Conservation (phyloP, 371 early-diverging fungal genomes). For the Nosema muscidifuracis region DNA sequence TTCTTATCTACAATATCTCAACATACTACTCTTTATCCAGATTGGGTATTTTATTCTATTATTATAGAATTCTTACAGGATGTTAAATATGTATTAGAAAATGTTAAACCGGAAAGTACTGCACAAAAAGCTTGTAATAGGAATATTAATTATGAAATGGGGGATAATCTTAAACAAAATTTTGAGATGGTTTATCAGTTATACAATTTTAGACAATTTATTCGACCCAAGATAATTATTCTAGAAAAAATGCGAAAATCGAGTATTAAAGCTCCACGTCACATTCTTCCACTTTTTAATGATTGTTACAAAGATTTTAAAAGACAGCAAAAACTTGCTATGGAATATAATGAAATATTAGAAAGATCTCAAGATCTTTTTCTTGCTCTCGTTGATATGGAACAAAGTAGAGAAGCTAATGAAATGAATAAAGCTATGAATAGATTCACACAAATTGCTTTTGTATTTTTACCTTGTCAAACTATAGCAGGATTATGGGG, state of each 20-base stretch:
- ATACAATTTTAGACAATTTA: constrained; percentile 33
- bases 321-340: constrained; percentile 28
- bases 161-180: constrained; percentile 41
- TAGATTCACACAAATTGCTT: constrained; percentile 49
- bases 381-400: constrained; percentile 56
- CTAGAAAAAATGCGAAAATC: constrained; percentile 34
- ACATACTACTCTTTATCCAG: constrained; percentile 51
- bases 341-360: constrained; percentile 45
- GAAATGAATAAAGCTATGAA: constrained; percentile 60
- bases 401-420: constrained; percentile 56
- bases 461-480: constrained; percentile 60
- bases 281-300: constrained; percentile 28
- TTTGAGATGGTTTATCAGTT: constrained; percentile 49
- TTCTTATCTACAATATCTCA: constrained; percentile 53
- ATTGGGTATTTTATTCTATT: constrained; percentile 60
- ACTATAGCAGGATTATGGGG: constrained; percentile 60
- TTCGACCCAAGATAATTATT: constrained; percentile 54
- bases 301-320: constrained; percentile 46
- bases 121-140: constrained; percentile 25
- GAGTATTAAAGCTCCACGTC: constrained; percentile 28
- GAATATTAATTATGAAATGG: constrained; percentile 26
- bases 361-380: constrained; percentile 60
- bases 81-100: constrained; percentile 47
- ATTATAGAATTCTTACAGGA: constrained; percentile 62
- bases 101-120: constrained; percentile 27